Conservation (phyloP, 1,139 yeast genomes). For the Zhuliangozyma blackwelliae region DNA sequence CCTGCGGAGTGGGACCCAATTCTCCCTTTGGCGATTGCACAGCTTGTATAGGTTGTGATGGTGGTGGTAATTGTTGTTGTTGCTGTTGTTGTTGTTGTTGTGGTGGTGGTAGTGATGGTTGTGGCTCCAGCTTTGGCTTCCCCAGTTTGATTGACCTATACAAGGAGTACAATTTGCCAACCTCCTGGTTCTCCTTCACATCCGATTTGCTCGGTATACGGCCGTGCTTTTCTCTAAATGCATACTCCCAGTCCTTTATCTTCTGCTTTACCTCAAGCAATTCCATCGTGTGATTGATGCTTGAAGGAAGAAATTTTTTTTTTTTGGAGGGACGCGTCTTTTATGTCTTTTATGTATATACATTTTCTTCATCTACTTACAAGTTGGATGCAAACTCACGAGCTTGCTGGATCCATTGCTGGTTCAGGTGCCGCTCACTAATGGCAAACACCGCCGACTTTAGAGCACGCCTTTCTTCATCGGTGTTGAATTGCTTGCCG, state of each 20-base stretch:
- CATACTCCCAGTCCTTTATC: slow-evolving; percentile 63
- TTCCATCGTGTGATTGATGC: slow-evolving; percentile 3
- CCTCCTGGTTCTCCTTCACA: slow-evolving; percentile 43
- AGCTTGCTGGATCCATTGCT: slow-evolving; percentile 12
- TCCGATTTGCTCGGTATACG: slow-evolving; percentile 53
- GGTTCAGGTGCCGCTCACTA: slow-evolving; percentile 8
- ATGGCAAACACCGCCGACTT: slow-evolving; percentile 17
- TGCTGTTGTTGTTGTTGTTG: slow-evolving; percentile 3
- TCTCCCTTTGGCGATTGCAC: slow-evolving; percentile 19
- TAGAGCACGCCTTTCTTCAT: slow-evolving; percentile 20
- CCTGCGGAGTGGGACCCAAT: slow-evolving; percentile 75
- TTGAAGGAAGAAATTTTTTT: too few species aligned
- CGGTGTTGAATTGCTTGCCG: slow-evolving; percentile 14
- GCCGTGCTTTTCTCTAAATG: slow-evolving; percentile 38
- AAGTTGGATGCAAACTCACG: slow-evolving; percentile 6
- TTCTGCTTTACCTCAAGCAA: slow-evolving; percentile 28
- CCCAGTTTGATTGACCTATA: slow-evolving; percentile 8
- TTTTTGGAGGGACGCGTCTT: not conserved
- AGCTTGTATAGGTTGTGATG: not conserved
- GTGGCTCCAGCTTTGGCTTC: slow-evolving; percentile 5
- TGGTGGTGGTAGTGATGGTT: slow-evolving; percentile 10
- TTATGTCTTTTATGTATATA: not conserved
- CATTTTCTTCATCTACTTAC: slow-evolving; percentile 3
- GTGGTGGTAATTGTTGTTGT: slow-evolving; percentile 9
- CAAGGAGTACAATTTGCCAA: slow-evolving; percentile 34